A percentile compares a stretch with the other conserved stretches of the same genome.
phyloP scores from a whole-genome alignment of 78 protist species.

The Dictyostelium discoideum region dicty_2.7 NC_007089.4:5139001-5139500 shows the following conservation, averaged over 20 bases:
- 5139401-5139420: conserved; percentile 85
- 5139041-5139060: conserved; percentile 79
- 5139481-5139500: conserved; percentile 91
- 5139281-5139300: conserved; percentile 88
- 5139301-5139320: conserved; percentile 84
- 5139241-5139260: conserved; percentile 89
- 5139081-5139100: conserved; percentile 95
- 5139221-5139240: conserved; percentile 92
- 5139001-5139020: conserved; percentile 79
- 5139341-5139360: conserved; percentile 93
- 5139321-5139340: conserved; percentile 87
- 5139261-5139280: conserved; percentile 89
- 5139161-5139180: conserved; percentile 82
- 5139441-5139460: conserved; percentile 92
- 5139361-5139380: conserved; percentile 94
- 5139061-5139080: conserved; percentile 94
- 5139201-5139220: conserved; percentile 93
- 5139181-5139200: conserved; percentile 89
- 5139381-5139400: conserved; percentile 67
- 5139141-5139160: conserved; percentile 90
- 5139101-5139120: conserved; percentile 80
- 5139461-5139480: conserved; percentile 90
- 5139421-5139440: conserved; percentile 88
- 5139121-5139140: conserved; percentile 54
- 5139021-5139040: background rate